These are phyloP conservation scores for Candida mesenterica DNA, from an alignment of 1,139 yeast species.

Conservation along the genomic window DNA sequence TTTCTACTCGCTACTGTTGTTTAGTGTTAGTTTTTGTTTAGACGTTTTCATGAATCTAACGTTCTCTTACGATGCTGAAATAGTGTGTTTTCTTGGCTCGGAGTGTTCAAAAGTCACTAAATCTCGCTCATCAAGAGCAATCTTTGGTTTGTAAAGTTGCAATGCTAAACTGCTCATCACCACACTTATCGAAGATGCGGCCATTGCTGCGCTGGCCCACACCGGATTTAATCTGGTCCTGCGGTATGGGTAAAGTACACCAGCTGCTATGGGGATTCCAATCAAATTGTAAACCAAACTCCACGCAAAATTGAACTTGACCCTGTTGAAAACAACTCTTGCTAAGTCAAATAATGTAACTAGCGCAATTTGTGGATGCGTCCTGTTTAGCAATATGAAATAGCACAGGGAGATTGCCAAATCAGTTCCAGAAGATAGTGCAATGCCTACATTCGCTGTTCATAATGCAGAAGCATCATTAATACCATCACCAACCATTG, in stretches of 20 bases:
- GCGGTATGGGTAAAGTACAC: conserved; percentile 56
- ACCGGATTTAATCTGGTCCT: conserved; percentile 56
- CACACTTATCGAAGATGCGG: conserved; percentile 58
- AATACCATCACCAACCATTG: conserved; percentile 66
- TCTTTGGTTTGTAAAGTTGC: conserved; percentile 43
- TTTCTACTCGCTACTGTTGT: background rate
- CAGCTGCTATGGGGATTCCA: conserved; percentile 64
- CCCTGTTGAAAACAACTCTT: conserved; percentile 46
- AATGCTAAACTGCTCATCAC: conserved; percentile 55
- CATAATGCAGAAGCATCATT: conserved; percentile 66
- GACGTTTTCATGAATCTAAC: background rate
- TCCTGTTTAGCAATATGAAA: conserved; percentile 49
- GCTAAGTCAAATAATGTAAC: conserved; percentile 46
- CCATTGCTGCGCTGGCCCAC: conserved; percentile 71
- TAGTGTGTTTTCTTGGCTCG: conserved; percentile 3
- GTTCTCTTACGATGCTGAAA: background rate
- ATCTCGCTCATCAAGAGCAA: conserved; percentile 18
- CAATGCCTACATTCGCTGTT: conserved; percentile 58
- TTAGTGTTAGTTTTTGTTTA: background rate
- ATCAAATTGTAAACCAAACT: conserved; percentile 51
- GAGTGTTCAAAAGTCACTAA: background rate
- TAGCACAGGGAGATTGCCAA: conserved; percentile 59
- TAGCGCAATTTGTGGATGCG: conserved; percentile 47
- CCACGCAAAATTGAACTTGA: conserved; percentile 58
- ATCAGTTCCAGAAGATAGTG: conserved; percentile 59